These are phyloP conservation scores for Schizophyllum amplum DNA, from an alignment of 1,284 basidiomycete genomes.

Conservation along the genomic window DNA sequence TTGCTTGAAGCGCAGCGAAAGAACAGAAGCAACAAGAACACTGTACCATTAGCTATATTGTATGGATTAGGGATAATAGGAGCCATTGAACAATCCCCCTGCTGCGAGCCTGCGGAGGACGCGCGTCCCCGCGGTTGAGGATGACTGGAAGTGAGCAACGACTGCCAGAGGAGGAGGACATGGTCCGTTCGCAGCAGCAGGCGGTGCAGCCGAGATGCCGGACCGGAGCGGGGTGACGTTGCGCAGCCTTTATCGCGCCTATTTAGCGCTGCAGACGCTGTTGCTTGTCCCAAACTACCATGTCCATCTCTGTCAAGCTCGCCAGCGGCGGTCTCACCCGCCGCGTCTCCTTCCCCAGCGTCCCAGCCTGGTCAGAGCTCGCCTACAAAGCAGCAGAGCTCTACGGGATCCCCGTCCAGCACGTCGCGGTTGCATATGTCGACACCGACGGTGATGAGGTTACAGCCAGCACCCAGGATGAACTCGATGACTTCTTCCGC, in stretches of 20 bases:
- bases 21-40: conserved; percentile 6
- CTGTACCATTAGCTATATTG: not conserved
- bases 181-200: conserved; percentile 13
- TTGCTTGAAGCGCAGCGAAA: conserved; percentile 36
- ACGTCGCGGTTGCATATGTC: conserved; percentile 58
- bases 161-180: conserved; percentile 1
- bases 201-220: not conserved
- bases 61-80: conserved; percentile 3
- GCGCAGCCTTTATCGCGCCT: not conserved
- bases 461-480: conserved; percentile 62
- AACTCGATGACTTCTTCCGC: conserved; percentile 61
- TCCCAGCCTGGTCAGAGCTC: conserved; percentile 48
- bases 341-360: conserved; percentile 42
- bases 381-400: conserved; percentile 45
- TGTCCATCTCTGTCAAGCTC: conserved; percentile 50
- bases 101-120: not conserved
- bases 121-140: not conserved
- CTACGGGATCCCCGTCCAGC: conserved; percentile 46
- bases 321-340: conserved; percentile 44
- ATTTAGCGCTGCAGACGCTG: conserved; percentile 5
- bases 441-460: conserved; percentile 66
- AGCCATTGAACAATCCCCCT: not conserved
- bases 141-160: not conserved
- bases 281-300: conserved; percentile 17
- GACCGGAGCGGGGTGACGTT: not conserved